Percentiles rank a stretch among this genome's conserved stretches.
Evolutionary conservation across 768 basidiomycete genomes (phyloP).

Genomic region (Rhodotorula sphaerocarpa): DNA sequence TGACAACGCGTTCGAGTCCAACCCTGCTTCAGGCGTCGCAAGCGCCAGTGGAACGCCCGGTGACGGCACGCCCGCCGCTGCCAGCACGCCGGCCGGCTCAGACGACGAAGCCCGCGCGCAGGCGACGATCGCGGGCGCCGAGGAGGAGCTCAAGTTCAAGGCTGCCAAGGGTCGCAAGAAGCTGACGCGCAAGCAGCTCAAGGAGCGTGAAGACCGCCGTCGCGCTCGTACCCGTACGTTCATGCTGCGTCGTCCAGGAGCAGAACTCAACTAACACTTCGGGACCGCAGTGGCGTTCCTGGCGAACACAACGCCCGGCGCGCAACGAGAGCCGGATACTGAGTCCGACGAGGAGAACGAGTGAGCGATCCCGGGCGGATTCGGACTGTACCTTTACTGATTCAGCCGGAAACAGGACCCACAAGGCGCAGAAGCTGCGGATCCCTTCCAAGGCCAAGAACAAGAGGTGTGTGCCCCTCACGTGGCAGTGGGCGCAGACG

Average conservation of each 20-base stretch:
- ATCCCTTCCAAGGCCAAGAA: slow-evolving; percentile 20
- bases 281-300: slow-evolving; percentile 27
- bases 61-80: slow-evolving; percentile 15
- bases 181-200: slow-evolving; percentile 33
- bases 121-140: slow-evolving; percentile 20
- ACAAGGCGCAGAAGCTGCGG: slow-evolving; percentile 16
- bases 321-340: slow-evolving; percentile 32
- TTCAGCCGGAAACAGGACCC: background rate
- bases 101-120: slow-evolving; percentile 27
- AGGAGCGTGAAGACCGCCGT: slow-evolving; percentile 36
- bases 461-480: background rate
- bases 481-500: no score
- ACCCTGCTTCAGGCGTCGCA: slow-evolving; percentile 21
- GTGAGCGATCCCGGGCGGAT: no score
- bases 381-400: no score
- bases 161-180: slow-evolving; percentile 36
- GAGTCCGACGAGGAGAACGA: slow-evolving; percentile 25
- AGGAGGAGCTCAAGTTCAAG: slow-evolving; percentile 33
- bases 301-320: slow-evolving; percentile 23
- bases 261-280: background rate
- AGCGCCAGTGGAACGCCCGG: slow-evolving; percentile 22
- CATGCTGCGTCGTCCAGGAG: background rate
- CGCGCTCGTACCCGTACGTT: slow-evolving; percentile 30
- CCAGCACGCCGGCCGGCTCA: slow-evolving; percentile 28
- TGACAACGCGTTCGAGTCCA: slow-evolving; percentile 63